phyloP scores from a whole-genome alignment of 805 yeast species.

The Schizosaccharomyces octosporus region DNA sequence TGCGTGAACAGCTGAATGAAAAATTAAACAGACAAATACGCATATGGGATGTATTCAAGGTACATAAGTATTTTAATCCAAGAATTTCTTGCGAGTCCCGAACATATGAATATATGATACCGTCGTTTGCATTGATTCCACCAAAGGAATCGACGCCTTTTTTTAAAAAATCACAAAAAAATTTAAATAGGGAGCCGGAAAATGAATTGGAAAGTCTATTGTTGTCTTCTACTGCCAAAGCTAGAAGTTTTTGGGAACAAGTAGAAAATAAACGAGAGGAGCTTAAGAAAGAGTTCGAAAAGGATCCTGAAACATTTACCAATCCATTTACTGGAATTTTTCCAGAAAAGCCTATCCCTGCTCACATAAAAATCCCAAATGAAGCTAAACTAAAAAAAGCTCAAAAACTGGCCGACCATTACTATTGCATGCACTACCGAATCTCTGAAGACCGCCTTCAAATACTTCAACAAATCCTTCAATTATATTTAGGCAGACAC shows the following conservation, averaged over 20 bases:
- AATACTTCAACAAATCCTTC: slow-evolving; percentile 40
- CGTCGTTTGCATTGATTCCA: slow-evolving; percentile 70
- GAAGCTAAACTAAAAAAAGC: not conserved
- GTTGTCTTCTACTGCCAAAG: not conserved
- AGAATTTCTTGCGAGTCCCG: slow-evolving; percentile 90
- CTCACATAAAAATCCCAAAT: not conserved
- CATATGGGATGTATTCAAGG: slow-evolving; percentile 78
- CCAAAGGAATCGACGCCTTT: slow-evolving; percentile 49
- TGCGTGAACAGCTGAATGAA: slow-evolving; percentile 47
- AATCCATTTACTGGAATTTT: not conserved
- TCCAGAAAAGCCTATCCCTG: not conserved
- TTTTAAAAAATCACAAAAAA: not conserved
- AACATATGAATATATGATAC: slow-evolving; percentile 77
- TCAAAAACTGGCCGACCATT: not conserved
- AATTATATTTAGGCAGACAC: slow-evolving; percentile 60
- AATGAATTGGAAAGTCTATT: not conserved
- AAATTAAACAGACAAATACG: slow-evolving; percentile 64
- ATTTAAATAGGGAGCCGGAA: not conserved
- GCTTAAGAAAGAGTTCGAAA: not conserved
- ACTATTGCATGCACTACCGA: slow-evolving; percentile 22
- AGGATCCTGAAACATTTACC: not conserved
- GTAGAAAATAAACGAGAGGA: not conserved
- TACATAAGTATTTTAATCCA: slow-evolving; percentile 79
- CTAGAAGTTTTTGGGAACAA: not conserved
- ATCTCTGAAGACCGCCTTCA: slow-evolving; percentile 36